Conservation (phyloP, 1,284 basidiomycete species). For the Rhodotorula sp. region DNA sequence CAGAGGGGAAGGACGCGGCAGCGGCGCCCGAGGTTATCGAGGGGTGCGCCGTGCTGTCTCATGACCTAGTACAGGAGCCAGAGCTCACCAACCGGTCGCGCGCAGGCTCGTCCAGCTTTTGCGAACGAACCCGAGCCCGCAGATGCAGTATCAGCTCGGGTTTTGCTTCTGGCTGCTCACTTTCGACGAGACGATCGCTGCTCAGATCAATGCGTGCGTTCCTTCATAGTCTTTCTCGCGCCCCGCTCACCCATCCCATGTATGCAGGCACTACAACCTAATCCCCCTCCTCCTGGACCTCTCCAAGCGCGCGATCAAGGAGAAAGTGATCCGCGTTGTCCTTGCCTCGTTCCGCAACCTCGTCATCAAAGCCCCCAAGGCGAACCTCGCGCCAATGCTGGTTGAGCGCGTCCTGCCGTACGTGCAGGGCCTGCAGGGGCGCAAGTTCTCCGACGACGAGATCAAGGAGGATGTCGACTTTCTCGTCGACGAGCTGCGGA, state of each 20-base stretch:
- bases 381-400: slow-evolving; percentile 89
- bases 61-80: neutral
- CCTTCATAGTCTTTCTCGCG: neutral
- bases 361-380: slow-evolving; percentile 73
- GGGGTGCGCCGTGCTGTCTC: slow-evolving; percentile 56
- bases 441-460: slow-evolving; percentile 92
- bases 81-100: neutral
- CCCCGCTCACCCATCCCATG: neutral
- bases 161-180: slow-evolving; percentile 93
- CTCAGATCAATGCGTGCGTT: slow-evolving; percentile 66
- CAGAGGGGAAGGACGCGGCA: slow-evolving; percentile 20
- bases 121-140: slow-evolving; percentile 57
- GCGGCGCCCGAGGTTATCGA: slow-evolving; percentile 52
- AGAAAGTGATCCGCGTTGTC: slow-evolving; percentile 95
- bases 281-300: slow-evolving; percentile 83
- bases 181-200: slow-evolving; percentile 81
- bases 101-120: slow-evolving; percentile 37
- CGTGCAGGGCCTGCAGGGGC: slow-evolving; percentile 65
- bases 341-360: slow-evolving; percentile 93
- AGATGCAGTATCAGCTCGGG: slow-evolving; percentile 91
- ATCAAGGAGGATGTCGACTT: slow-evolving; percentile 87
- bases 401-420: slow-evolving; percentile 81
- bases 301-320: slow-evolving; percentile 88
- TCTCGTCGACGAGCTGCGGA: slow-evolving; percentile 76
- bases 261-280: slow-evolving; percentile 78